phyloP scores from a whole-genome alignment of 371 early-diverging fungal species.

The Synchytrium microbalum region DNA sequence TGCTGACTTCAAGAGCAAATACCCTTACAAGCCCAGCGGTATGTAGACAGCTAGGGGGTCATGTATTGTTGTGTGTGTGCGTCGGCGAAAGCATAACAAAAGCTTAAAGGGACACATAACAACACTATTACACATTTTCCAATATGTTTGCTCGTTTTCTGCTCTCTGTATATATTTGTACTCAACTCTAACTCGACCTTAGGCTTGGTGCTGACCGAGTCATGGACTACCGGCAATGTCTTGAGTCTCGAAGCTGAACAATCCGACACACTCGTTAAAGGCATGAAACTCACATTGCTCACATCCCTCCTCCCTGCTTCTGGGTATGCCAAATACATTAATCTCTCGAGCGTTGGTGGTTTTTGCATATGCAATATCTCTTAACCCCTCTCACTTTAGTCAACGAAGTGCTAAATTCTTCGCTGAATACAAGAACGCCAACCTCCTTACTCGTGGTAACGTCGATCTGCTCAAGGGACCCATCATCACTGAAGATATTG shows the following conservation, averaged over 20 bases:
- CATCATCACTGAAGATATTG: conserved; percentile 62
- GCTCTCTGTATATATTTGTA: conserved; percentile 3
- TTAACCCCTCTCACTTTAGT: conserved; percentile 19
- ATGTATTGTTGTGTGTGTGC: background rate
- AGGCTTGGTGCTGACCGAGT: conserved; percentile 80
- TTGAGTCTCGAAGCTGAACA: conserved; percentile 88
- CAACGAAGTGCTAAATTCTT: conserved; percentile 64
- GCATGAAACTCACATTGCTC: conserved; percentile 59
- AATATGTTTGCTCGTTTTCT: background rate
- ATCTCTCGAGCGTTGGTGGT: conserved; percentile 6
- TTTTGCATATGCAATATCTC: conserved; percentile 1
- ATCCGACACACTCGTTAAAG: conserved; percentile 78
- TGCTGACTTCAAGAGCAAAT: conserved; percentile 95
- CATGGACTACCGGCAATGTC: conserved; percentile 90
- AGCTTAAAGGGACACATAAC: too few relatives aligned
- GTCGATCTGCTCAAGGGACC: conserved; percentile 79
- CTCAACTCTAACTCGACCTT: background rate
- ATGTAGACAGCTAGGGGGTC: background rate
- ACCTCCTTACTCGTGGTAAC: conserved; percentile 59
- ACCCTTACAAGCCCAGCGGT: conserved; percentile 84
- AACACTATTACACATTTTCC: too few relatives aligned
- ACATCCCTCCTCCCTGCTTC: conserved; percentile 38
- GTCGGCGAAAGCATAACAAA: background rate
- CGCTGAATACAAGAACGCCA: conserved; percentile 76
- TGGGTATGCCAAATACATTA: conserved; percentile 23